A percentile compares a stretch with the other conserved stretches of the same genome.
These are phyloP conservation scores for Lithospermum erythrorhizon DNA, from an alignment of 257 asterid genomes.

Conservation along the genomic window DNA sequence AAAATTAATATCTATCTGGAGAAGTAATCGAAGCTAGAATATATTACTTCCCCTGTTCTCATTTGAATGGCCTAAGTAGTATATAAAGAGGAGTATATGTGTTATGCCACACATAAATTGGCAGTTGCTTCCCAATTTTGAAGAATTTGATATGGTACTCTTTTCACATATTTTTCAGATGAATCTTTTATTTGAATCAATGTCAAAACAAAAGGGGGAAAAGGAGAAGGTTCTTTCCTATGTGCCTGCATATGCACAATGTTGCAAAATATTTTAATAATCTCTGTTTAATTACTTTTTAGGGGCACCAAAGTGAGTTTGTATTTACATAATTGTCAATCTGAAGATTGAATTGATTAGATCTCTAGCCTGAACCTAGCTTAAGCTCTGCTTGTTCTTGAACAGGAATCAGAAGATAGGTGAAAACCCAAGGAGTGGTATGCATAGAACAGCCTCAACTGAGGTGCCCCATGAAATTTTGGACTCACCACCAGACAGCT, in stretches of 20 bases:
- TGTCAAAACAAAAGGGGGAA: too few species aligned
- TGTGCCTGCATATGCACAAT: not conserved
- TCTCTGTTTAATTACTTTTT: not conserved
- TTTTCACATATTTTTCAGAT: too few species aligned
- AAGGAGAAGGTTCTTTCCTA: too few species aligned
- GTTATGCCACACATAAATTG: too few species aligned
- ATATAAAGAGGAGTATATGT: too few species aligned
- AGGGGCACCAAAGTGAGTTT: not conserved
- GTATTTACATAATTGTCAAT: not conserved
- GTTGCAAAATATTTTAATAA: not conserved
- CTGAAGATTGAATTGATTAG: not conserved
- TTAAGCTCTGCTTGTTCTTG: not conserved
- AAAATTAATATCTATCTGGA: too few species aligned
- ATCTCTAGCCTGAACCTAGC: not conserved
- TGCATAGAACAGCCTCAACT: conserved; percentile 12
- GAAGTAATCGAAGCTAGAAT: too few species aligned
- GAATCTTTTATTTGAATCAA: too few species aligned
- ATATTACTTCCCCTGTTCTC: too few species aligned
- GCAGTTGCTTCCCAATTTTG: too few species aligned
- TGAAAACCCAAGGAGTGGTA: conserved; percentile 21
- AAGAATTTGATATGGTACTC: too few species aligned
- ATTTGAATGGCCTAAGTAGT: too few species aligned
- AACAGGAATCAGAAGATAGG: conserved; percentile 42
- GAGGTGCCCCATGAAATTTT: conserved; percentile 20
- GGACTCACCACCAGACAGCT: conserved; percentile 23